phyloP scores from a whole-genome alignment of 768 basidiomycete species.

The Lactarius deliciosus region DNA sequence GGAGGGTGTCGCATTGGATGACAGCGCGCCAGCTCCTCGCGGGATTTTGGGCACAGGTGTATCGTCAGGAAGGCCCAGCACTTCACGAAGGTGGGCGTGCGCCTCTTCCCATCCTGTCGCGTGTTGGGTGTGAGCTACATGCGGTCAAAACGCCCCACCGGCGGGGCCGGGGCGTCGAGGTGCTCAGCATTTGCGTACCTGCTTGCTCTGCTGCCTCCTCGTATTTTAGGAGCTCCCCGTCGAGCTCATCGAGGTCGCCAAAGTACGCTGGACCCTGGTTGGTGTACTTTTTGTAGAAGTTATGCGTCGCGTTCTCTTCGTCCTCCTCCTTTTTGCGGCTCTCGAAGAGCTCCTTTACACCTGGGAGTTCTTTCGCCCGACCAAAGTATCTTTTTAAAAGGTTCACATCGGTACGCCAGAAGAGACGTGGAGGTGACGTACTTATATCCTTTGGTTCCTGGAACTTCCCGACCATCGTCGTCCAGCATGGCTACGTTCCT shows the following conservation, averaged over 20 bases:
- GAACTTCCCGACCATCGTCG: constrained; percentile 94
- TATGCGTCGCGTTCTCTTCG: constrained; percentile 76
- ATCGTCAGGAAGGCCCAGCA: constrained; percentile 36
- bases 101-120: constrained; percentile 17
- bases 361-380: constrained; percentile 92
- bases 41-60: constrained; percentile 54
- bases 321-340: constrained; percentile 83
- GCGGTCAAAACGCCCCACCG: neutral
- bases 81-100: constrained; percentile 17
- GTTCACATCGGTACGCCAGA: neutral
- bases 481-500: constrained; percentile 92
- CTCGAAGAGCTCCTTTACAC: constrained; percentile 92
- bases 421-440: constrained; percentile 34
- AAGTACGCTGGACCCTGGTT: constrained; percentile 87
- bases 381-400: constrained; percentile 80
- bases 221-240: constrained; percentile 62
- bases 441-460: constrained; percentile 98
- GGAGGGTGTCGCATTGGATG: constrained; percentile 33
- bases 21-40: constrained; percentile 35
- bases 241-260: constrained; percentile 85
- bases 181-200: constrained; percentile 44
- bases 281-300: constrained; percentile 84
- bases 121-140: neutral
- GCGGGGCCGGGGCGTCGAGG: neutral
- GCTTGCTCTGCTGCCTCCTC: constrained; percentile 73